A percentile compares a stretch with the other conserved stretches of the same genome.
Evolutionary conservation across 2,329 filamentous ascomycete species (phyloP).

Genomic region (Cryphonectria parasitica): DNA sequence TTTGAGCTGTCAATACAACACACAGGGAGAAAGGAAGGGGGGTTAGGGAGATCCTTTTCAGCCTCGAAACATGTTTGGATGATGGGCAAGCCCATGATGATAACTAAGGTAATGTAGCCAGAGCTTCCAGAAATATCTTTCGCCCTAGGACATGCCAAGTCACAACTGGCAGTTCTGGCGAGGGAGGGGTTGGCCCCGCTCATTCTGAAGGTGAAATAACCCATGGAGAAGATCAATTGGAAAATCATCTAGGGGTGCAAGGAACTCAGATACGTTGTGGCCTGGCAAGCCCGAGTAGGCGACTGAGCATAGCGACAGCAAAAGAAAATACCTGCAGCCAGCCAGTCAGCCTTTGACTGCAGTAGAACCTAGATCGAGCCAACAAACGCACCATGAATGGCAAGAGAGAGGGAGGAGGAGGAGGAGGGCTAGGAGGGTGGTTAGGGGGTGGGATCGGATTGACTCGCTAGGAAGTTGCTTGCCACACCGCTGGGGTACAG

Average conservation of each 20-base stretch:
- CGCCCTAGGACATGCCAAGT: background rate
- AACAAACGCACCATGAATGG: background rate
- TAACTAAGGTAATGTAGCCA: background rate
- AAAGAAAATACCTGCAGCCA: background rate
- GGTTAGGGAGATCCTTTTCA: background rate
- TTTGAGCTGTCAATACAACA: background rate
- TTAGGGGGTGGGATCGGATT: background rate
- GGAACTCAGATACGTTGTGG: background rate
- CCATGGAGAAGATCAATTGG: background rate
- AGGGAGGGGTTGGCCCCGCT: background rate
- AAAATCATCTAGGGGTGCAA: background rate
- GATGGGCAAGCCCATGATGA: background rate
- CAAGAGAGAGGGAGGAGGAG: background rate
- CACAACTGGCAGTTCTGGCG: background rate
- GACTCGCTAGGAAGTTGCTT: background rate
- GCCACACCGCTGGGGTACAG: background rate
- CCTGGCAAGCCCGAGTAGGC: background rate
- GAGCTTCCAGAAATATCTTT: background rate
- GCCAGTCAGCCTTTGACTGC: too few relatives aligned
- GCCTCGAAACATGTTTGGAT: background rate
- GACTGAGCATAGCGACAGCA: background rate
- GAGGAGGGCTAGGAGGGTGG: too few relatives aligned
- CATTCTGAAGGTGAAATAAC: background rate
- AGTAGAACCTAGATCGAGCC: background rate
- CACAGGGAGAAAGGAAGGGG: background rate